Base-by-base conservation (phyloP, 371 early-diverging fungal species). In the Nematocida major region DNA sequence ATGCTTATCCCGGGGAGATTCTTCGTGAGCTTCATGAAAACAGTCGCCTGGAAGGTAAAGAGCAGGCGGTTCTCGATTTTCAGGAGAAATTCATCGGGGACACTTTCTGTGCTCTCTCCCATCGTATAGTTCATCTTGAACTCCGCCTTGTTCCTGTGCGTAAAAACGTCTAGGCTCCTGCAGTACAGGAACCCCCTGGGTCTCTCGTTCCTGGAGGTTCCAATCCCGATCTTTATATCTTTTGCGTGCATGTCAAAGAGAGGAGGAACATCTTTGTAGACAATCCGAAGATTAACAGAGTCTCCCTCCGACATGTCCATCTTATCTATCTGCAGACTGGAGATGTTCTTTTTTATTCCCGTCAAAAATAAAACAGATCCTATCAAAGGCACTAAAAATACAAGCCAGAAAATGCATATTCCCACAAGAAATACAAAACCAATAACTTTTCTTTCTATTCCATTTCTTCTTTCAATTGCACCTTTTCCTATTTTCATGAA, bases 401-500 rank as follows among this genome's bases (percentile, higher is more conserved):
- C 47, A 48, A 51, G 28, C 61, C 47, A 73, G 53, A 73, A 59
- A 0, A 30, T 30, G 30, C 48, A 63, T 26, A 63, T 48, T 0
- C 32, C 9, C 30, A 73, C 61, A 5, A 73, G 36, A 50, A 73
- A 48, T 4, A 63, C 11, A 63, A 61, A 59, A 15, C 76, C 76
- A 15, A 43, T 7, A 7, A 73, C 51, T 54, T 73, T 73, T 42
- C 76, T 48, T 32, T 63, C 63, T n/a, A 73, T 20, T 3, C 65
- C 38, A 32, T 65, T 78, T 43, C 59, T 73, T 26, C 26, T 49
- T 39, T 73, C 65, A 28, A 73, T 61, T 24, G 62, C 49, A 15
- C 76, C 76, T 28, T 59, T 73, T 53, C 76, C 76, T 47, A 73
- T 63, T 63, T 50, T 73, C 76, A 73, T 73, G 18, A 30, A 68